Conservation (phyloP, 2,329 filamentous ascomycete species). For the Talaromyces sp. region DNA sequence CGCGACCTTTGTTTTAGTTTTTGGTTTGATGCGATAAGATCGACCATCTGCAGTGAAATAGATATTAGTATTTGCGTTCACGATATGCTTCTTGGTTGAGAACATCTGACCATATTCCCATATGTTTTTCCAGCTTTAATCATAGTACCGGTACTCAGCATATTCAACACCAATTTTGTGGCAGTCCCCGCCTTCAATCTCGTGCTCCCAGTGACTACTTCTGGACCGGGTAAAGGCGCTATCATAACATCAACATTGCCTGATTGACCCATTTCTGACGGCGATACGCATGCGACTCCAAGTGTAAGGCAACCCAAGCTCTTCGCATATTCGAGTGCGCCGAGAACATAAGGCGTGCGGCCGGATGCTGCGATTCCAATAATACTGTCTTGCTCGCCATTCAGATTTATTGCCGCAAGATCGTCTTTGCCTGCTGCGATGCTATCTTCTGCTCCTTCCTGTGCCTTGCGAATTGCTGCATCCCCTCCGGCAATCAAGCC, state of each 20-base stretch:
- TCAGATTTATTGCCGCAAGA: slow-evolving; percentile 29
- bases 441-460: slow-evolving; percentile 45
- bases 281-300: slow-evolving; percentile 39
- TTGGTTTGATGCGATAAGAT: slow-evolving; percentile 38
- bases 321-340: slow-evolving; percentile 37
- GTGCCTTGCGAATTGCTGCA: slow-evolving; percentile 38
- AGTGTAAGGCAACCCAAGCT: slow-evolving; percentile 36
- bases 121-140: slow-evolving; percentile 43
- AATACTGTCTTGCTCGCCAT: slow-evolving; percentile 35
- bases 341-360: slow-evolving; percentile 44
- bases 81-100: neutral
- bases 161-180: slow-evolving; percentile 46
- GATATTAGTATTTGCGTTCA: neutral
- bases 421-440: slow-evolving; percentile 30
- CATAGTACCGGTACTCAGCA: slow-evolving; percentile 46
- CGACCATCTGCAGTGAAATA: slow-evolving; percentile 31
- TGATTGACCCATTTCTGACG: slow-evolving; percentile 31
- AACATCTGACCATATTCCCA: slow-evolving; percentile 37
- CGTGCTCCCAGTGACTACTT: slow-evolving; percentile 48
- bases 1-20: slow-evolving; percentile 37
- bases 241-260: slow-evolving; percentile 35
- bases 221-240: slow-evolving; percentile 41
- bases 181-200: slow-evolving; percentile 47
- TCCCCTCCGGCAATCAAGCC: slow-evolving; percentile 45
- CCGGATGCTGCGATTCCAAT: slow-evolving; percentile 46